These are phyloP conservation scores for Sporothrix euskadiensis DNA, from an alignment of 2,329 filamentous ascomycete genomes.

Conservation along the genomic window DNA sequence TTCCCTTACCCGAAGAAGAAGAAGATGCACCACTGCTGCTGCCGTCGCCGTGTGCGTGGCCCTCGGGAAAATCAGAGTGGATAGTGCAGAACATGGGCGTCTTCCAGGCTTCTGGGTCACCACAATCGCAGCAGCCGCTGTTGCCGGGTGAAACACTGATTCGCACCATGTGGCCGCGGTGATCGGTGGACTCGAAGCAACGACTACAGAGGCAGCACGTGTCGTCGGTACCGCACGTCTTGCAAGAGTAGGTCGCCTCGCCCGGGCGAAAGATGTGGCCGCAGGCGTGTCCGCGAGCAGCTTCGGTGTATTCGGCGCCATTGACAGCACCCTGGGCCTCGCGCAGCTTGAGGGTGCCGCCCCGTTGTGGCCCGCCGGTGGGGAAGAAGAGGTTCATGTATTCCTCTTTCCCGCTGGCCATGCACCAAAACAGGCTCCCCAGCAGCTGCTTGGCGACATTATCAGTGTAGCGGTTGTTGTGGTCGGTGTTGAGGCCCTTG, in stretches of 20 bases:
- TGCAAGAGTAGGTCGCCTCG: slow-evolving; percentile 91
- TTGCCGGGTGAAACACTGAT: slow-evolving; percentile 53
- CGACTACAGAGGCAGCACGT: slow-evolving; percentile 92
- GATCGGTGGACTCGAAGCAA: slow-evolving; percentile 94
- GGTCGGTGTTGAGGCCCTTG: slow-evolving; percentile 70
- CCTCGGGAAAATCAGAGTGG: slow-evolving; percentile 63
- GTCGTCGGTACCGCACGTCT: slow-evolving; percentile 90
- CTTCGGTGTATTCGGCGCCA: slow-evolving; percentile 90
- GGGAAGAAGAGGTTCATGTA: slow-evolving; percentile 83
- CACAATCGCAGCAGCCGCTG: slow-evolving; percentile 77
- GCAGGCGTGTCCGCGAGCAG: slow-evolving; percentile 87
- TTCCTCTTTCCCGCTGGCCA: slow-evolving; percentile 73
- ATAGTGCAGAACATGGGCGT: slow-evolving; percentile 88
- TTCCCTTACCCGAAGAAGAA: slow-evolving; percentile 48
- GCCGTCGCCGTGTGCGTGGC: neutral
- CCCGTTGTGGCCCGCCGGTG: slow-evolving; percentile 60
- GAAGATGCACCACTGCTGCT: neutral
- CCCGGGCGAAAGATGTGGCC: slow-evolving; percentile 96
- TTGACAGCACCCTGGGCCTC: slow-evolving; percentile 90
- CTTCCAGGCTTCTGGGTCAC: slow-evolving; percentile 92
- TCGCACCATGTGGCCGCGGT: slow-evolving; percentile 87
- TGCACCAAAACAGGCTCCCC: slow-evolving; percentile 79
- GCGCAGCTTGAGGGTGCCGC: slow-evolving; percentile 70
- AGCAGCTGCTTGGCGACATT: slow-evolving; percentile 72
- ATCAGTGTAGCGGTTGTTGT: slow-evolving; percentile 73